Conservation (phyloP, 2,329 filamentous ascomycete genomes). For the Cercospora zeina region DNA sequence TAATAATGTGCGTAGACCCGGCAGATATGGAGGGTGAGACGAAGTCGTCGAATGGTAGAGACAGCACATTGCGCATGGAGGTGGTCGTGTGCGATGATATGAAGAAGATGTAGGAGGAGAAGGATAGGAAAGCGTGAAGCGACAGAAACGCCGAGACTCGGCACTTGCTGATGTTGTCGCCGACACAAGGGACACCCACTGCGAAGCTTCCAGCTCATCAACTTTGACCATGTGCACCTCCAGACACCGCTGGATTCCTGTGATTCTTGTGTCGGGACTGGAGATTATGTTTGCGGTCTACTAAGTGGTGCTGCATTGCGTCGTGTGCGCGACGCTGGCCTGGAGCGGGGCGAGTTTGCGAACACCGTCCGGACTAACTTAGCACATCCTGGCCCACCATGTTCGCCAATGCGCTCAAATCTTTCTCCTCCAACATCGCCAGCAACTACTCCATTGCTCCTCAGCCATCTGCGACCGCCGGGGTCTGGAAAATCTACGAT, state of each 20-base stretch:
- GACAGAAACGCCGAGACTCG: constrained; percentile 1
- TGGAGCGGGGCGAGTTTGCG: neutral
- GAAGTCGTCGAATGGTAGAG: neutral
- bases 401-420: constrained; percentile 93
- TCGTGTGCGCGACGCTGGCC: neutral
- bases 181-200: neutral
- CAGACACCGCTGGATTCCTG: neutral
- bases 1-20: neutral
- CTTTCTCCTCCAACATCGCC: constrained; percentile 89
- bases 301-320: neutral
- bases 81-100: neutral
- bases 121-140: neutral
- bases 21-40: neutral
- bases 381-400: constrained; percentile 54
- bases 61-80: neutral
- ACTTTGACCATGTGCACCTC: neutral
- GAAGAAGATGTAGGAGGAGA: neutral
- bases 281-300: neutral
- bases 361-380: neutral
- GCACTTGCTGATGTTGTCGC: neutral
- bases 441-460: constrained; percentile 84
- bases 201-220: constrained; percentile 4
- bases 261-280: neutral
- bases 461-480: constrained; percentile 73
- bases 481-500: constrained; percentile 97